These are phyloP conservation scores for Alternaria postmessia DNA, from an alignment of 2,329 filamentous ascomycete genomes.

Conservation along the genomic window DNA sequence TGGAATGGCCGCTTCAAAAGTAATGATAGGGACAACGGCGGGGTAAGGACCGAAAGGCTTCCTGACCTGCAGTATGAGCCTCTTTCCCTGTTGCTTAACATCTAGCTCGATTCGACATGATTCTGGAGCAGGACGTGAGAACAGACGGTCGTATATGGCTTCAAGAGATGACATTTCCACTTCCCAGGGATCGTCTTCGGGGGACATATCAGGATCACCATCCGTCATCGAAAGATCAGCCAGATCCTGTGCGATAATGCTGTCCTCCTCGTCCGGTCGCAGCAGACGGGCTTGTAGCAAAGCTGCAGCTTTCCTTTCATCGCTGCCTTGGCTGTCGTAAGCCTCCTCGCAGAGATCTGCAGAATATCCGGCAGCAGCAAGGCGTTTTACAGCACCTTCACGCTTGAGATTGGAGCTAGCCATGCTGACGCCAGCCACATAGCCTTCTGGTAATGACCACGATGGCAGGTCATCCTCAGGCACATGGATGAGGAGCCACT, in stretches of 20 bases:
- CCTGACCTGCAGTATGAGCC: constrained; percentile 70
- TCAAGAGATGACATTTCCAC: constrained; percentile 86
- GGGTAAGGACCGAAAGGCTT: constrained; percentile 77
- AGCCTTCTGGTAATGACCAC: constrained; percentile 91
- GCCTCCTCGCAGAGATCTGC: constrained; percentile 81
- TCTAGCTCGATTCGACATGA: constrained; percentile 76
- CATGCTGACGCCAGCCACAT: constrained; percentile 87
- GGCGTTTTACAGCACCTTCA: constrained; percentile 82
- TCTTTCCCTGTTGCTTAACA: constrained; percentile 53
- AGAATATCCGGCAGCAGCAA: constrained; percentile 85
- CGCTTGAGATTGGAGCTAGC: constrained; percentile 81
- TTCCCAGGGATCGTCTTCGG: constrained; percentile 72
- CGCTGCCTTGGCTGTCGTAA: constrained; percentile 72
- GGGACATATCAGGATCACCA: constrained; percentile 52
- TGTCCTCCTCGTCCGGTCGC: constrained; percentile 44
- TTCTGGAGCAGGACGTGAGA: constrained; percentile 63
- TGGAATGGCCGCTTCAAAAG: constrained; percentile 74
- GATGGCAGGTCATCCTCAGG: constrained; percentile 94
- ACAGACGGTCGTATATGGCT: constrained; percentile 79
- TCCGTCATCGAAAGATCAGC: constrained; percentile 39
- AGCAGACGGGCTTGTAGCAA: constrained; percentile 77
- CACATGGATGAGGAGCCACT: constrained; percentile 96
- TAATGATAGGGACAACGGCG: constrained; percentile 70
- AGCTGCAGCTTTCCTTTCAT: constrained; percentile 81
- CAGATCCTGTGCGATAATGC: constrained; percentile 43